Evolutionary conservation across 371 early-diverging fungal species (phyloP).

Genomic region (Cokeromyces recurvatus): DNA sequence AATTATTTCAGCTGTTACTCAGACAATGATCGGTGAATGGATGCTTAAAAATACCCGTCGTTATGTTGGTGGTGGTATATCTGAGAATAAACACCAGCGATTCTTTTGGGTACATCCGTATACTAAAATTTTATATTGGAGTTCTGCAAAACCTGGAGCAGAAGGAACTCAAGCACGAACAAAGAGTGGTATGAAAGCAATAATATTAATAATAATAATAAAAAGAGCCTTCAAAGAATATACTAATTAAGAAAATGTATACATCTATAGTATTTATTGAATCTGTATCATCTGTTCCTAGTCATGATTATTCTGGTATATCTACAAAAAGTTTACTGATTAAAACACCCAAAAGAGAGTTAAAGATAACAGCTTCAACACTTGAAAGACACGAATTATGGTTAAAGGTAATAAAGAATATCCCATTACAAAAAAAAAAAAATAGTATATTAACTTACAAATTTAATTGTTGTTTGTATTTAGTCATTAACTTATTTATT

Average conservation of each 20-base stretch:
- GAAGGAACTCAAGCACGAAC: slow-evolving; percentile 48
- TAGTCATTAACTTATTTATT: slow-evolving; percentile 29
- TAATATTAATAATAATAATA: not conserved
- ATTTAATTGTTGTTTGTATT: not conserved
- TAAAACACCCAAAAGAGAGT: slow-evolving; percentile 60
- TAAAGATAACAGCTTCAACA: slow-evolving; percentile 64
- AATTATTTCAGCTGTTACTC: slow-evolving; percentile 67
- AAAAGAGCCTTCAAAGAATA: not conserved
- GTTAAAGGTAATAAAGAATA: slow-evolving; percentile 48
- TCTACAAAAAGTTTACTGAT: slow-evolving; percentile 59
- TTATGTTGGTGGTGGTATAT: slow-evolving; percentile 50
- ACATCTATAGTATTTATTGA: slow-evolving; percentile 48
- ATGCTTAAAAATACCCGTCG: slow-evolving; percentile 71
- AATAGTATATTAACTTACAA: not conserved
- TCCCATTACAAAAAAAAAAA: not conserved
- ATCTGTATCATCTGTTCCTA: slow-evolving; percentile 50
- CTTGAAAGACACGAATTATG: slow-evolving; percentile 70
- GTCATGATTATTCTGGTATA: slow-evolving; percentile 28
- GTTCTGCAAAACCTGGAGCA: slow-evolving; percentile 60
- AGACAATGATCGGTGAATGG: slow-evolving; percentile 80
- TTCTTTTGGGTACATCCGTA: slow-evolving; percentile 89
- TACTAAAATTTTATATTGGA: slow-evolving; percentile 76
- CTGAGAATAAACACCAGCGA: slow-evolving; percentile 67
- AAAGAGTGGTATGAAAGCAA: slow-evolving; percentile 55
- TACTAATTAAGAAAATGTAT: too few species aligned